phyloP scores from a whole-genome alignment of 345 rosid species.

The Jatropha curcas region DNA sequence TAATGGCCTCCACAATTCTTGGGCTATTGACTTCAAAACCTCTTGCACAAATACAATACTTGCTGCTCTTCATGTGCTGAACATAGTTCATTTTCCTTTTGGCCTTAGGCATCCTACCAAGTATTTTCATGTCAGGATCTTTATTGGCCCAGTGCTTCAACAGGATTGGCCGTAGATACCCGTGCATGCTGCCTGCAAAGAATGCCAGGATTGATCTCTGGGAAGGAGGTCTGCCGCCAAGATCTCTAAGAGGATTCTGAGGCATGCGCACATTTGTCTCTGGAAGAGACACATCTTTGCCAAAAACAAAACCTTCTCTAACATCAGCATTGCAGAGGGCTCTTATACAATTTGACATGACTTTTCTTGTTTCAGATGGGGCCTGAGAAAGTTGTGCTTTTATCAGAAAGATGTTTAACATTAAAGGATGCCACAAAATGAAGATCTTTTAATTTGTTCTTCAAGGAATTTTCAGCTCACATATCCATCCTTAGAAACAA shows the following conservation, averaged over 20 bases:
- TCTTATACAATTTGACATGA: slow-evolving; percentile 82
- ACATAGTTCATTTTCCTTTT: slow-evolving; percentile 65
- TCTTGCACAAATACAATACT: slow-evolving; percentile 90
- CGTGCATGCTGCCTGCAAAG: slow-evolving; percentile 93
- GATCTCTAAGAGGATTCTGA: slow-evolving; percentile 53
- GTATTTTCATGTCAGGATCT: slow-evolving; percentile 90
- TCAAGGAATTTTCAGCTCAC: not conserved
- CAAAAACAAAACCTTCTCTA: slow-evolving; percentile 80
- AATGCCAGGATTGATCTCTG: slow-evolving; percentile 74
- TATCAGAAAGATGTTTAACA: not conserved
- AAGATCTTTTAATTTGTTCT: not conserved
- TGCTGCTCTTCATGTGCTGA: slow-evolving; percentile 87
- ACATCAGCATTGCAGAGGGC: slow-evolving; percentile 89
- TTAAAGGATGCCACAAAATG: not conserved
- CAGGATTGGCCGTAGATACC: slow-evolving; percentile 77
- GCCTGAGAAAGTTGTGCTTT: slow-evolving; percentile 56
- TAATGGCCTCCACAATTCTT: slow-evolving; percentile 85
- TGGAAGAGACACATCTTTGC: slow-evolving; percentile 88
- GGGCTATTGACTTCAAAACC: slow-evolving; percentile 97
- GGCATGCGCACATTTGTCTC: slow-evolving; percentile 67
- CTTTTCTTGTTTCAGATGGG: slow-evolving; percentile 61
- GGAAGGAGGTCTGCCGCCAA: slow-evolving; percentile 77
- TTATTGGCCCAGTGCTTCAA: slow-evolving; percentile 72
- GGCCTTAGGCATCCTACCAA: slow-evolving; percentile 53
- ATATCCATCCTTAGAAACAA: not conserved